These are phyloP conservation scores for Telfairia occidentalis DNA, from an alignment of 331 rosid genomes.

Conservation along the genomic window DNA sequence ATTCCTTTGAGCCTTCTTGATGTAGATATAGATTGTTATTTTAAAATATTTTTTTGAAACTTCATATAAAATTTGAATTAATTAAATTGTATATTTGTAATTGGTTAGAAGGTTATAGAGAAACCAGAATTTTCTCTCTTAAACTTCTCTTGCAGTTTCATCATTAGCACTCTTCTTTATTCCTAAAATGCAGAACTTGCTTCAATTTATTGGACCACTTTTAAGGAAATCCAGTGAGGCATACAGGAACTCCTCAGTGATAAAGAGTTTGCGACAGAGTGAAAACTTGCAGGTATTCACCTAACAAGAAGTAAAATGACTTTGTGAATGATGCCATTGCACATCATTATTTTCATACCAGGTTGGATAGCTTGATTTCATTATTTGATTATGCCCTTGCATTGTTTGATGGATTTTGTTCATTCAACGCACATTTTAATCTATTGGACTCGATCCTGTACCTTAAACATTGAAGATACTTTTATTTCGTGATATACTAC, in stretches of 20 bases:
- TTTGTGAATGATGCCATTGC: neutral
- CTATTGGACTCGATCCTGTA: neutral
- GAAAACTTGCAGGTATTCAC: constrained; percentile 80
- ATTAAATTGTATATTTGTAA: neutral
- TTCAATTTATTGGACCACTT: constrained; percentile 87
- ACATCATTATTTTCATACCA: neutral
- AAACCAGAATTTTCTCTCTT: neutral
- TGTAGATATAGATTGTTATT: neutral
- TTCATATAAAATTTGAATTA: neutral
- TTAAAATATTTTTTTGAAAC: neutral
- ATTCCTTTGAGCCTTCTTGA: neutral
- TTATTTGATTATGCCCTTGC: neutral
- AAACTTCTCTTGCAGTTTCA: neutral
- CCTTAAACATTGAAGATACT: neutral
- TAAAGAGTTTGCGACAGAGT: constrained; percentile 81
- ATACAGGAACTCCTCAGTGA: constrained; percentile 68
- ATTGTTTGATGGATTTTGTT: neutral
- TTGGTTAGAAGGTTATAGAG: neutral
- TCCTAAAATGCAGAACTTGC: constrained; percentile 57
- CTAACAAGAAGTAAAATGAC: neutral
- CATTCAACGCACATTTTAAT: neutral
- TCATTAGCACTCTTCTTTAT: neutral
- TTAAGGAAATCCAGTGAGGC: constrained; percentile 84
- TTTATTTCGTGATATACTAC: neutral
- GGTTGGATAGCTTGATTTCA: neutral